Conservation (phyloP, 208 protist species). For the Naegleria fowleri region DNA sequence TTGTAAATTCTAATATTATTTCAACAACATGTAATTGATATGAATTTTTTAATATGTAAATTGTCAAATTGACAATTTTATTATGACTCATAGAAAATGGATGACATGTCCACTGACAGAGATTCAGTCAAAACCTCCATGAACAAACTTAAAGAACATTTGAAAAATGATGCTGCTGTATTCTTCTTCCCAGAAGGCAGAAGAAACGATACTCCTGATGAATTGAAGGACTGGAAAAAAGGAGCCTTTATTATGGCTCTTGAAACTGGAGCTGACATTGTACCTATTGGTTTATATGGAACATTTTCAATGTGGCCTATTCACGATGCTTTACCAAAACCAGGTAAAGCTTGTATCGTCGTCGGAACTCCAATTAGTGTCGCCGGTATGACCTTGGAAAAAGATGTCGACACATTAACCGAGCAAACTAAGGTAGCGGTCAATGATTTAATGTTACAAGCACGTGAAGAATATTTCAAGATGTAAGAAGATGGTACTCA, state of each 20-base stretch:
- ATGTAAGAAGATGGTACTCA: neutral
- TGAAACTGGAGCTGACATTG: constrained; percentile 64
- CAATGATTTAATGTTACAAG: neutral
- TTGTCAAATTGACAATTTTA: too few species aligned
- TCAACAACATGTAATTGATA: too few species aligned
- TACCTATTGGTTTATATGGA: constrained; percentile 67
- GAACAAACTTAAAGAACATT: constrained; percentile 39
- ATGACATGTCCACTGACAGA: constrained; percentile 64
- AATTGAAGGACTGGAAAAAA: constrained; percentile 61
- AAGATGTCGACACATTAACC: neutral
- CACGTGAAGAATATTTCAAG: neutral
- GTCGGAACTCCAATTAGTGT: neutral
- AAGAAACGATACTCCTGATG: constrained; percentile 59
- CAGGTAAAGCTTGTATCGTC: neutral
- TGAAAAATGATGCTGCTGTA: constrained; percentile 51
- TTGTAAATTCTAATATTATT: too few species aligned
- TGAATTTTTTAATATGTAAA: too few species aligned
- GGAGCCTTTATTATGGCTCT: constrained; percentile 69
- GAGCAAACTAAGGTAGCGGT: neutral
- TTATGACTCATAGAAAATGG: constrained; percentile 49
- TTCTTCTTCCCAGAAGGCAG: constrained; percentile 64
- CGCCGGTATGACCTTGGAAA: neutral
- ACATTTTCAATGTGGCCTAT: constrained; percentile 60
- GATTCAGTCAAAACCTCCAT: constrained; percentile 68
- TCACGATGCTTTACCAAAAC: neutral